Evolutionary conservation across 1,284 basidiomycete species (phyloP), one percentile per base, ranked within the genome.

Genomic region (Cerrena zonata): DNA sequence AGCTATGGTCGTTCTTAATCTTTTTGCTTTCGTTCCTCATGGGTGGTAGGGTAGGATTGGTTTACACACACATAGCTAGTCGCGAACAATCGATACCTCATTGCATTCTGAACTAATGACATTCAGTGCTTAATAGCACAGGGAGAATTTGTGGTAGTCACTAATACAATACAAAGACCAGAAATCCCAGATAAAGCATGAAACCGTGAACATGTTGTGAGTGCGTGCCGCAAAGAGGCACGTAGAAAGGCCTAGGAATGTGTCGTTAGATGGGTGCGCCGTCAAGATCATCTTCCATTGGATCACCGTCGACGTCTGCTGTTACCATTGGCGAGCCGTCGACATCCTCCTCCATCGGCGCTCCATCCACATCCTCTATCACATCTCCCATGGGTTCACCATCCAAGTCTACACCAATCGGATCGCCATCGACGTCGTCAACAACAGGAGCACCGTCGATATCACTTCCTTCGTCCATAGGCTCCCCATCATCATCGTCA

Each of bases 401-500:
- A 53, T 76, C 75, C 15, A 73, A 59, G 56, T 76, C 71, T 10
- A 75, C 67, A 40, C 72, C 75, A 37, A 74, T 59, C 1, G 71
- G 69, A 12, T 63, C 68, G 2, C 72, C 75, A 58, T 78, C 77
- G 2, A 84, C 56, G 56, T 80, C 76, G 24, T 74, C 59, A 38
- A 73, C 71, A n/a, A n/a, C 30, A 25, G 63, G 66, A 45, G 64
- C 62, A 1, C 69, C 72, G 53, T 76, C 75, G 5, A 71, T 61
- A 54, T 76, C 75, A 45, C 69, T 73, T 74, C 68, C 66, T 37
- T 65, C 72, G 54, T 79, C 78, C 58, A 75, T 67, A 0, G 71
- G 69, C 42, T 67, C 70, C 4, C 72, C 75, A 15, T 82, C 58
- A 50, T 77, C 75, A 39, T 63, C 60, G 47, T 62, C 49, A 65